Evolutionary conservation across 2,329 filamentous ascomycete species (phyloP).

Genomic region (Aureobasidium subglaciale): DNA sequence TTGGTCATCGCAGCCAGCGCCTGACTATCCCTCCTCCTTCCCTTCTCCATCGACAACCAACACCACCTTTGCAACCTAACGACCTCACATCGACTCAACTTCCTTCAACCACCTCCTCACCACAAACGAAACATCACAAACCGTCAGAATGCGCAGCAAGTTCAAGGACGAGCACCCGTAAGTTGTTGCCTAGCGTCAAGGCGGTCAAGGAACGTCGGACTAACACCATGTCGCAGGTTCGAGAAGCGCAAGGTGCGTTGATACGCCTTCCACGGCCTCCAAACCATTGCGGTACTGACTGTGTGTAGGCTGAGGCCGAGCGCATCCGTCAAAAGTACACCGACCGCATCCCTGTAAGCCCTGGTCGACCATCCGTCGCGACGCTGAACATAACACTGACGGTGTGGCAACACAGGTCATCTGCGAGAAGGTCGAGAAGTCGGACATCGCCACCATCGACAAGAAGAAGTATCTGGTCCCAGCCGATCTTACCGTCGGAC

Average conservation of each 20-base stretch:
- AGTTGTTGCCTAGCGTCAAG: slow-evolving; percentile 3
- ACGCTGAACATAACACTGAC: slow-evolving; percentile 5
- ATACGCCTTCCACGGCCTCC: background rate
- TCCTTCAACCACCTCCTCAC: background rate
- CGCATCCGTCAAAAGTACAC: slow-evolving; percentile 98
- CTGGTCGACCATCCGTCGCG: slow-evolving; percentile 9
- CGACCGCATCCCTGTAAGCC: slow-evolving; percentile 91
- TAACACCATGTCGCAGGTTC: slow-evolving; percentile 43
- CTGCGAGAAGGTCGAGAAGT: slow-evolving; percentile 99
- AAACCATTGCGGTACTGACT: slow-evolving; percentile 5
- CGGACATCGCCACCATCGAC: slow-evolving; percentile 98
- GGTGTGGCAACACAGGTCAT: slow-evolving; percentile 62
- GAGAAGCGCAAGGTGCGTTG: slow-evolving; percentile 85
- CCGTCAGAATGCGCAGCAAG: slow-evolving; percentile 85
- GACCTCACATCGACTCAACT: background rate
- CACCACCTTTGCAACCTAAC: slow-evolving; percentile 4
- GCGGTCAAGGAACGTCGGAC: slow-evolving; percentile 17
- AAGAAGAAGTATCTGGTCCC: slow-evolving; percentile 99
- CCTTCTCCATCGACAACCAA: background rate
- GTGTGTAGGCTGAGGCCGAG: slow-evolving; percentile 74
- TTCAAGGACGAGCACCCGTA: slow-evolving; percentile 98
- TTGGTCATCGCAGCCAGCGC: slow-evolving; percentile 13
- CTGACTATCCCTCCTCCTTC: slow-evolving; percentile 1
- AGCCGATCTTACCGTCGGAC: slow-evolving; percentile 93
- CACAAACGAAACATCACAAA: slow-evolving; percentile 17